Conservation (phyloP, 2,329 filamentous ascomycete genomes). For the Neonectria neomacrospora region DNA sequence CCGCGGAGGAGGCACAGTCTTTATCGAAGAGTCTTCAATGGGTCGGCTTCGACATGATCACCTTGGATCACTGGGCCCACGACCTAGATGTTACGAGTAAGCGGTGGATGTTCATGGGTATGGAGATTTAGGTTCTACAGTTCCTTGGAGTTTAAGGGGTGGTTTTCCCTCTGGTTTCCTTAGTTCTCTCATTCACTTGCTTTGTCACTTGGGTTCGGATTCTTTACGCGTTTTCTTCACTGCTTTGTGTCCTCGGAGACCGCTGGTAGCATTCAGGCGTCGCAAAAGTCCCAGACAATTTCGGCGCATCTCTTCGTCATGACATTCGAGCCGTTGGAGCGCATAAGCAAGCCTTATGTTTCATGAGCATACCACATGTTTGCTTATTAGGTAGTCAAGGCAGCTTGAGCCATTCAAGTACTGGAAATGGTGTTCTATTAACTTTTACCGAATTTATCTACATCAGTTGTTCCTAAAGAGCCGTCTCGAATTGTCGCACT, state of each 20-base stretch:
- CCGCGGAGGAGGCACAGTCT: conserved; percentile 69
- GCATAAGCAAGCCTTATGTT: conserved; percentile 25
- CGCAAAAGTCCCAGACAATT: conserved; percentile 32
- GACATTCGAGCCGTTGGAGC: conserved; percentile 33
- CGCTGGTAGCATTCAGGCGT: conserved; percentile 34
- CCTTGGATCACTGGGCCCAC: conserved; percentile 79
- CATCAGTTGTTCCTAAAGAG: conserved; percentile 35
- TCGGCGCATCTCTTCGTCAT: conserved; percentile 30
- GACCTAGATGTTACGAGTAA: conserved; percentile 75
- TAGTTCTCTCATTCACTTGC: conserved; percentile 27
- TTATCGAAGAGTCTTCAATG: conserved; percentile 87
- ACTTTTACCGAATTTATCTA: conserved; percentile 12
- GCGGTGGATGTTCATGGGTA: conserved; percentile 86
- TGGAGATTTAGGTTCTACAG: conserved; percentile 80
- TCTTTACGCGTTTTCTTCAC: conserved; percentile 15
- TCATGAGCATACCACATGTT: conserved; percentile 16
- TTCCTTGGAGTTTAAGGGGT: conserved; percentile 37
- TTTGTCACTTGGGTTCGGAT: conserved; percentile 32
- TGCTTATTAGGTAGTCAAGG: conserved; percentile 24
- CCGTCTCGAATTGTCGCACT: conserved; percentile 81
- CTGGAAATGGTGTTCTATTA: conserved; percentile 9
- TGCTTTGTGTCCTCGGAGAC: conserved; percentile 30
- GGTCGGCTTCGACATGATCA: conserved; percentile 89
- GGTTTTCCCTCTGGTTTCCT: conserved; percentile 37
- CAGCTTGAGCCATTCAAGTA: conserved; percentile 25